phyloP scores from a whole-genome alignment of 306 rosid genomes.

The Adenanthera pavonina region DNA sequence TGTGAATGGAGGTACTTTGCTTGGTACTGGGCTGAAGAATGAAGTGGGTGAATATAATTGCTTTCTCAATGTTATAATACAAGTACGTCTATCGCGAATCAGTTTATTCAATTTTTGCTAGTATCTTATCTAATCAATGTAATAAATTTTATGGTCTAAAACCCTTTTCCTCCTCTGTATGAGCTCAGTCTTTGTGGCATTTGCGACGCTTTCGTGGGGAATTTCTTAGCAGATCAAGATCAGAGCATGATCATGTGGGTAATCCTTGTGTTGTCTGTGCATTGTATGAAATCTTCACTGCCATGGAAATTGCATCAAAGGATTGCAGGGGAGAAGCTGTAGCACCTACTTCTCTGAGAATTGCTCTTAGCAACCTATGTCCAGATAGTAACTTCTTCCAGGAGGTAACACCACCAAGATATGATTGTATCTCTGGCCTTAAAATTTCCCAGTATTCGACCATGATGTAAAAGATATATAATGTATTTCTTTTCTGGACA shows the following conservation, averaged over 20 bases:
- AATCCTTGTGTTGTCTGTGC: slow-evolving; percentile 97
- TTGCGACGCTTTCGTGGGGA: slow-evolving; percentile 78
- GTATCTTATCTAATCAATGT: slow-evolving; percentile 17
- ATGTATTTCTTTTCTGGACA: slow-evolving; percentile 28
- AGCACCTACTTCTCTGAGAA: slow-evolving; percentile 89
- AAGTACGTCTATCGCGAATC: slow-evolving; percentile 54
- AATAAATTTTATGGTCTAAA: slow-evolving; percentile 41
- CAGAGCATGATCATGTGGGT: slow-evolving; percentile 87
- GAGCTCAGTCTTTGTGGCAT: slow-evolving; percentile 94
- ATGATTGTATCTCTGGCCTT: slow-evolving; percentile 15
- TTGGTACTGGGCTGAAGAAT: slow-evolving; percentile 91
- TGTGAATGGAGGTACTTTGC: slow-evolving; percentile 50
- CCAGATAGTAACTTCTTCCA: slow-evolving; percentile 90
- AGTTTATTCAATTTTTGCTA: slow-evolving; percentile 31
- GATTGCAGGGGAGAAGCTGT: slow-evolving; percentile 79
- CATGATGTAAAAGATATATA: slow-evolving; percentile 27
- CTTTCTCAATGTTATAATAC: slow-evolving; percentile 97
- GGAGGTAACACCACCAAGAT: slow-evolving; percentile 65
- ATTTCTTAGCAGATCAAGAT: slow-evolving; percentile 74
- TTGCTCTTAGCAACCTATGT: slow-evolving; percentile 89
- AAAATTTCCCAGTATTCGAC: background rate
- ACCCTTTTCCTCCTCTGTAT: slow-evolving; percentile 2
- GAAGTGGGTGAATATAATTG: slow-evolving; percentile 99
- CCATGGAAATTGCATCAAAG: slow-evolving; percentile 69
- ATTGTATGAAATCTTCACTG: slow-evolving; percentile 75